These are phyloP conservation scores for Amesomyces nigricolor DNA, from an alignment of 2,329 filamentous ascomycete species.

Conservation along the genomic window DNA sequence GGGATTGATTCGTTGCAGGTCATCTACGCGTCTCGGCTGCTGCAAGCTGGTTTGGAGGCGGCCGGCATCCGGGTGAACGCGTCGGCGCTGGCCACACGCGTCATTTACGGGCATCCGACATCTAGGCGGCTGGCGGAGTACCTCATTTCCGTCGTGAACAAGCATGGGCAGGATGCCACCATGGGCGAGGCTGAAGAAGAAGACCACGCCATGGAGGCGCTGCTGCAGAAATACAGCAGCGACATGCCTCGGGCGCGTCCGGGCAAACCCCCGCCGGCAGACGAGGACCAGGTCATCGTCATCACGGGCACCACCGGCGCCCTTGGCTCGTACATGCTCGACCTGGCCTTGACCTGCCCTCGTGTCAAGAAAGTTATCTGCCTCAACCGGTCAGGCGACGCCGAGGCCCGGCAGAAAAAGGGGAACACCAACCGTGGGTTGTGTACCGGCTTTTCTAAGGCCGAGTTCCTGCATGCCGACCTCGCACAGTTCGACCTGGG, in stretches of 20 bases:
- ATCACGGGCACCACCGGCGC: constrained; percentile 47
- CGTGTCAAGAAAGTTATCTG: constrained; percentile 40
- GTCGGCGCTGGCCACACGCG: constrained; percentile 33
- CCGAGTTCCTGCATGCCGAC: constrained; percentile 46
- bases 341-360: constrained; percentile 32
- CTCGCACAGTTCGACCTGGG: constrained; percentile 44
- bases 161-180: constrained; percentile 15
- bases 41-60: constrained; percentile 32
- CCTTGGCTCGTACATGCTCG: constrained; percentile 43
- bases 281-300: constrained; percentile 37
- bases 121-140: constrained; percentile 32
- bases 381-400: constrained; percentile 43
- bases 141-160: constrained; percentile 28
- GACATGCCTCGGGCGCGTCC: constrained; percentile 26
- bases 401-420: constrained; percentile 36
- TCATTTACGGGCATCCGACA: constrained; percentile 37
- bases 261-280: constrained; percentile 28
- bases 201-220: constrained; percentile 30
- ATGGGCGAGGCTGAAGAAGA: constrained; percentile 18
- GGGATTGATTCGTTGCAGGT: constrained; percentile 40
- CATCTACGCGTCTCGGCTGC: constrained; percentile 34
- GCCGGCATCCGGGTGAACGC: constrained; percentile 32
- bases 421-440: constrained; percentile 37
- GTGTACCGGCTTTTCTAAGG: constrained; percentile 32
- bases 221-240: constrained; percentile 34